Conservation (phyloP, 1,284 basidiomycete species). For the Vanrija sp. region DNA sequence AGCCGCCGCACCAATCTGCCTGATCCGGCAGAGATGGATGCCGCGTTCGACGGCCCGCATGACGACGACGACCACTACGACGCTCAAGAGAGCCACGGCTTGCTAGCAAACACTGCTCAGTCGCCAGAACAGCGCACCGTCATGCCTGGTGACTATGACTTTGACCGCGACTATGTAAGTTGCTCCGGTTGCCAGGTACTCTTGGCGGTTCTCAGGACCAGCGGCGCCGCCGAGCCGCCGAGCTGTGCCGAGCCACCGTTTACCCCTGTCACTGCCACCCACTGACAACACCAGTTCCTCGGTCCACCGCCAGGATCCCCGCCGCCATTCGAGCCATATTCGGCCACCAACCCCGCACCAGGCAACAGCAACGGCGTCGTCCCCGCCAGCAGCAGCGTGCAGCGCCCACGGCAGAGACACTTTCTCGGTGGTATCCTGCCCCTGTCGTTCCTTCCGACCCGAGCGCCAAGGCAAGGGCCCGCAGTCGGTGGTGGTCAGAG, state of each 20-base stretch:
- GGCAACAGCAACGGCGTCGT: constrained; percentile 77
- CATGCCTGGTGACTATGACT: constrained; percentile 63
- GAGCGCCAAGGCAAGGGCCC: constrained; percentile 42
- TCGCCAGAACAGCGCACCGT: constrained; percentile 4
- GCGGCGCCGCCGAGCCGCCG: no score
- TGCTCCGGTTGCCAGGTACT: background rate
- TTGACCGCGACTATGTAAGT: constrained; percentile 69
- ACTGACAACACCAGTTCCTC: constrained; percentile 30
- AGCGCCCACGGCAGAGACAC: constrained; percentile 57
- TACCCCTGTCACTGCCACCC: no score
- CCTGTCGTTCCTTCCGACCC: constrained; percentile 64
- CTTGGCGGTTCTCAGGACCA: no score
- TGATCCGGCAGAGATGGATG: constrained; percentile 48
- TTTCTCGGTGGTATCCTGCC: constrained; percentile 68
- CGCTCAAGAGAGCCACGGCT: constrained; percentile 18
- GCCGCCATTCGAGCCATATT: constrained; percentile 61
- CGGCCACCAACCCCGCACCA: constrained; percentile 60
- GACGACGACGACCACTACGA: constrained; percentile 34
- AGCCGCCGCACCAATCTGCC: constrained; percentile 25
- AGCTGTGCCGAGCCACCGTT: no score
- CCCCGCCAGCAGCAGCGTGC: constrained; percentile 55
- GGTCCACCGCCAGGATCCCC: constrained; percentile 72
- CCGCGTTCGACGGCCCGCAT: constrained; percentile 43
- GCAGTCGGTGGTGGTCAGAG: constrained; percentile 69
- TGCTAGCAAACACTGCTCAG: background rate